Percentiles rank a stretch among this genome's conserved stretches.
Evolutionary conservation across 305 asterid species (phyloP).

Genomic region (Fraxinus sp.): DNA sequence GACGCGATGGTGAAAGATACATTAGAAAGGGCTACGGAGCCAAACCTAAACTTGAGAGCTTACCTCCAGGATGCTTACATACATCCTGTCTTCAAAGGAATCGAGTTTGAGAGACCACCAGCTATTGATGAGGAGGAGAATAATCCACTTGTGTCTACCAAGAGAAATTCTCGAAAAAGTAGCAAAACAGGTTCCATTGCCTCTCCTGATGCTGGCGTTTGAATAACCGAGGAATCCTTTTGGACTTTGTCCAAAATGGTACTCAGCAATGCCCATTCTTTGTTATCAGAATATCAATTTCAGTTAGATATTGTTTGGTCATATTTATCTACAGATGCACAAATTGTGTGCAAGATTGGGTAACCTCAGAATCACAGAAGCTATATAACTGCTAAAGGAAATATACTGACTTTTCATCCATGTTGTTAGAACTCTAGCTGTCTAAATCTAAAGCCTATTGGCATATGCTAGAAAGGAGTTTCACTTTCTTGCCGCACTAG

Average conservation of each 20-base stretch:
- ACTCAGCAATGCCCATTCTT: not conserved
- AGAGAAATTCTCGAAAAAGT: constrained; percentile 52
- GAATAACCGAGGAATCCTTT: not conserved
- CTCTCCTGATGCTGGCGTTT: constrained; percentile 14
- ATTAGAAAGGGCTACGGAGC: constrained; percentile 79
- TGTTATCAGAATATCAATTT: not conserved
- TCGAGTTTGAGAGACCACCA: constrained; percentile 36
- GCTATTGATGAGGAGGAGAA: constrained; percentile 63
- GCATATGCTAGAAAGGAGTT: not conserved
- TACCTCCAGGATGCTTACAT: constrained; percentile 68
- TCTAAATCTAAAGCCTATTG: not conserved
- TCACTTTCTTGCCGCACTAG: not conserved
- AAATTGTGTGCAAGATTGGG: not conserved
- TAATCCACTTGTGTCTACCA: constrained; percentile 72
- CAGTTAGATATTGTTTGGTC: not conserved
- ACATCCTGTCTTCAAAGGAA: constrained; percentile 75
- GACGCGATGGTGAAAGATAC: constrained; percentile 90
- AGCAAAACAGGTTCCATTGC: constrained; percentile 48
- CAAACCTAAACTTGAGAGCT: constrained; percentile 57
- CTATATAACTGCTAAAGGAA: not conserved
- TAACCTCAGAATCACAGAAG: not conserved
- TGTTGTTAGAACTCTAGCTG: not conserved
- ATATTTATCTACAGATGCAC: not conserved
- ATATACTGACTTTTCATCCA: not conserved
- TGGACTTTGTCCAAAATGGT: not conserved